phyloP scores from a whole-genome alignment of 805 yeast genomes.

The Kluyveromyces siamensis region DNA sequence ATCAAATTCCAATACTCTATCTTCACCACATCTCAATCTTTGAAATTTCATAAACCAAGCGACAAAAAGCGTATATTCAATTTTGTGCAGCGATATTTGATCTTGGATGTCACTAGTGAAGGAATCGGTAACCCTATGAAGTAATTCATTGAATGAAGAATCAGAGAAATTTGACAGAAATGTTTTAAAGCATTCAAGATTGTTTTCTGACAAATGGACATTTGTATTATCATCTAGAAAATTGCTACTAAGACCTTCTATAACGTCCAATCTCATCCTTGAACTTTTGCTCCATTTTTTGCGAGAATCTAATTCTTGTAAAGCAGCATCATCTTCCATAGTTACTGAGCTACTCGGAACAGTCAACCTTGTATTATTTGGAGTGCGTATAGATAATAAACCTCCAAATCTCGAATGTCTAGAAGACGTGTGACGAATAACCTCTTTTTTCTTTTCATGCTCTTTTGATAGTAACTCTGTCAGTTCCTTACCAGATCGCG shows the following conservation, averaged over 20 bases:
- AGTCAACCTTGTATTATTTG: slow-evolving; percentile 48
- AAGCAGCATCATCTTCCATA: slow-evolving; percentile 38
- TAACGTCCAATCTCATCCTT: slow-evolving; percentile 20
- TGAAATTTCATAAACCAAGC: slow-evolving; percentile 76
- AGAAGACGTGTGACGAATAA: slow-evolving; percentile 45
- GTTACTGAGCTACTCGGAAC: slow-evolving; percentile 69
- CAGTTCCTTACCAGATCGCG: slow-evolving; percentile 35
- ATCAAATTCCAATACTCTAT: slow-evolving; percentile 24
- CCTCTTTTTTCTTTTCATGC: slow-evolving; percentile 38
- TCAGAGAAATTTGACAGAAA: slow-evolving; percentile 58
- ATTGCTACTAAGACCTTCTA: slow-evolving; percentile 26
- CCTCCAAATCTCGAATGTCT: slow-evolving; percentile 93
- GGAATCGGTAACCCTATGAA: slow-evolving; percentile 42
- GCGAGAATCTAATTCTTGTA: slow-evolving; percentile 56
- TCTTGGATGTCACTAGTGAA: slow-evolving; percentile 34
- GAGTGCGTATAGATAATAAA: slow-evolving; percentile 58
- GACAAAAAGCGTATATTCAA: slow-evolving; percentile 47
- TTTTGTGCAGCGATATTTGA: slow-evolving; percentile 23
- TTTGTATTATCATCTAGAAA: slow-evolving; percentile 13
- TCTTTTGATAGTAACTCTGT: slow-evolving; percentile 53
- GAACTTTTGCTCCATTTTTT: slow-evolving; percentile 53
- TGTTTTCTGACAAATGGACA: slow-evolving; percentile 25
- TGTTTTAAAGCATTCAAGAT: slow-evolving; percentile 27
- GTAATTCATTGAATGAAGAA: slow-evolving; percentile 63
- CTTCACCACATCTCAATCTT: slow-evolving; percentile 28